Percentiles rank a stretch among this genome's conserved stretches.
Evolutionary conservation across 1,284 basidiomycete genomes (phyloP).

Genomic region (Ceratorhiza oryzae-sativae): DNA sequence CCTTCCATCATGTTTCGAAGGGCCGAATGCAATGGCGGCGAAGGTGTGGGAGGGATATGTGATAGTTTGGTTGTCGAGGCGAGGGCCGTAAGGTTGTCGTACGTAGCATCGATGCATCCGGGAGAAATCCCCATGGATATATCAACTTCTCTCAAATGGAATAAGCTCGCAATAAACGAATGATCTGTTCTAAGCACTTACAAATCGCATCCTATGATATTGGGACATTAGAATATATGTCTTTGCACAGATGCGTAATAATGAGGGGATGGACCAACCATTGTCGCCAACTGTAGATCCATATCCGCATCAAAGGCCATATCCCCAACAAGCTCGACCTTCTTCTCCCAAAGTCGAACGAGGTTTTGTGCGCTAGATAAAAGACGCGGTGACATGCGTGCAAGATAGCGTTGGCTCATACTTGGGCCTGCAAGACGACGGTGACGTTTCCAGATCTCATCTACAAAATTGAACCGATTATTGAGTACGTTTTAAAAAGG

Average conservation of each 20-base stretch:
- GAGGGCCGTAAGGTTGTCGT: background rate
- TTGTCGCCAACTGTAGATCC: conserved; percentile 16
- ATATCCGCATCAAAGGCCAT: conserved; percentile 6
- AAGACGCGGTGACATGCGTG: conserved; percentile 1
- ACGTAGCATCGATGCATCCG: conserved; percentile 1
- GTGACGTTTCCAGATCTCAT: conserved; percentile 17
- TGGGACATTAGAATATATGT: too few relatives aligned
- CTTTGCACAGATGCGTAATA: background rate
- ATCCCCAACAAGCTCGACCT: background rate
- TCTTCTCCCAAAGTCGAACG: conserved; percentile 7
- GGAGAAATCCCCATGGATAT: conserved; percentile 13
- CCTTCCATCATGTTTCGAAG: background rate
- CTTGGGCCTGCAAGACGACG: conserved; percentile 18
- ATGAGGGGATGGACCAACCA: background rate
- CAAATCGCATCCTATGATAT: conserved; percentile 2
- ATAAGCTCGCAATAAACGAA: background rate
- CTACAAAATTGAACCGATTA: background rate
- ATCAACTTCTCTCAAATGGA: background rate
- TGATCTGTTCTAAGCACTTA: background rate
- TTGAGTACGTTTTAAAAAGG: background rate
- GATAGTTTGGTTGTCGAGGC: background rate
- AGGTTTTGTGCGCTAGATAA: background rate
- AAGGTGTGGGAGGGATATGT: background rate
- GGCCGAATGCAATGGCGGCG: background rate
- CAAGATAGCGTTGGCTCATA: conserved; percentile 16